A percentile compares a stretch with the other conserved stretches of the same genome.
Conservation (phyloP, 768 basidiomycete species). For the Lactifluus hygrophoroides region DNA sequence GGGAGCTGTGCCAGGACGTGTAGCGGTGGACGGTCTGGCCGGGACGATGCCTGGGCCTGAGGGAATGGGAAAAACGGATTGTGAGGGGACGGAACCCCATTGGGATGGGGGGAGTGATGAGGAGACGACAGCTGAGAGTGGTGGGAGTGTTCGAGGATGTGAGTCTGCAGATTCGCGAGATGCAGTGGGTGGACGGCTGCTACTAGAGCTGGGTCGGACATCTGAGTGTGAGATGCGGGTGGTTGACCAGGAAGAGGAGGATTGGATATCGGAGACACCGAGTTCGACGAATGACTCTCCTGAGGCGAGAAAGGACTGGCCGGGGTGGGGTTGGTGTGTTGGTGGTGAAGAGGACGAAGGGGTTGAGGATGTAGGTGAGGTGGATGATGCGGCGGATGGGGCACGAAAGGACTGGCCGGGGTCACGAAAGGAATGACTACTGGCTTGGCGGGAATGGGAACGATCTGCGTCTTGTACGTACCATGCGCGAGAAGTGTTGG, state of each 20-base stretch:
- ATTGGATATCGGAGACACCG: constrained; percentile 32
- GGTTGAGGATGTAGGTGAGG: constrained; percentile 30
- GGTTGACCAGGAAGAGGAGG: constrained; percentile 16
- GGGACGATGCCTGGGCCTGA: constrained; percentile 42
- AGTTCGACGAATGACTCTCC: constrained; percentile 37
- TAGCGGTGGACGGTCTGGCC: constrained; percentile 49
- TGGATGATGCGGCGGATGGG: constrained; percentile 37
- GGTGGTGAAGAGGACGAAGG: constrained; percentile 23
- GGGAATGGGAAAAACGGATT: constrained; percentile 50
- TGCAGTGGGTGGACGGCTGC: constrained; percentile 47
- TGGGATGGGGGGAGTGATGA: constrained; percentile 39
- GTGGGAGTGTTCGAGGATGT: constrained; percentile 50
- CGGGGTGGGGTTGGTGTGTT: constrained; percentile 26
- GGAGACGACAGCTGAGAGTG: constrained; percentile 72
- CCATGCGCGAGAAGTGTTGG: constrained; percentile 26
- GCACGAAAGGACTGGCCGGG: constrained; percentile 75
- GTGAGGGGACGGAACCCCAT: constrained; percentile 25
- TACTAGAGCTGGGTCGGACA: constrained; percentile 39
- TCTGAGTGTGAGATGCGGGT: constrained; percentile 25
- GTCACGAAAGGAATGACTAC: constrained; percentile 68
- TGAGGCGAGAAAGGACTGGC: constrained; percentile 67
- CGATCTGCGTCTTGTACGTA: constrained; percentile 35
- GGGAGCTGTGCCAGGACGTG: constrained; percentile 65
- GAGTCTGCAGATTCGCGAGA: constrained; percentile 33
- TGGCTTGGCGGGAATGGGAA: constrained; percentile 31